These are phyloP conservation scores for Aspergillus vadensis DNA, from an alignment of 2,329 filamentous ascomycete species.

Conservation along the genomic window DNA sequence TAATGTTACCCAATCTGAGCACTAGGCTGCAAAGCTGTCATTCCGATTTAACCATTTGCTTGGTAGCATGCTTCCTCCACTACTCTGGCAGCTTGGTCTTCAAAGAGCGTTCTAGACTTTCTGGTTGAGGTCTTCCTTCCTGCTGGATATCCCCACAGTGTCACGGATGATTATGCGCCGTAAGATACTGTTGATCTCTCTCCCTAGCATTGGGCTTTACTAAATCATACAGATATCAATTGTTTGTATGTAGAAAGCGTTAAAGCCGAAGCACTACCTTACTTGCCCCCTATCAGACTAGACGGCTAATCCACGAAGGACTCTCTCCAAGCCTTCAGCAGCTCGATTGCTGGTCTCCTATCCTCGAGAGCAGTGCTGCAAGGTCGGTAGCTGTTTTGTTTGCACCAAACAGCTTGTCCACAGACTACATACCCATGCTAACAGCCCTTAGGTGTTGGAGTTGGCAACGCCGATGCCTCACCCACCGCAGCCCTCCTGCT, in stretches of 20 bases:
- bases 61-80: slow-evolving; percentile 20
- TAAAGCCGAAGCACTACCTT: background rate
- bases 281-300: background rate
- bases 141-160: slow-evolving; percentile 83
- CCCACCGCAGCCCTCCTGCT: slow-evolving; percentile 80
- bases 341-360: slow-evolving; percentile 57
- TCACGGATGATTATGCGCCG: slow-evolving; percentile 79
- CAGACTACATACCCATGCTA: slow-evolving; percentile 2
- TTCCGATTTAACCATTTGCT: background rate
- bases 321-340: slow-evolving; percentile 46
- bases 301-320: slow-evolving; percentile 31
- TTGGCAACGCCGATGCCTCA: slow-evolving; percentile 76
- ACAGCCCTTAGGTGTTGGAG: slow-evolving; percentile 65
- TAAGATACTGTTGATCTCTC: slow-evolving; percentile 39
- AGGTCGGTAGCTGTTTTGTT: slow-evolving; percentile 46
- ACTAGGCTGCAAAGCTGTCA: background rate
- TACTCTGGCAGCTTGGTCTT: slow-evolving; percentile 27
- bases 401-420: background rate
- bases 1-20: too few relatives aligned
- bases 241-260: slow-evolving; percentile 56
- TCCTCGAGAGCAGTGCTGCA: slow-evolving; percentile 81
- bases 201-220: slow-evolving; percentile 16
- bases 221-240: slow-evolving; percentile 59
- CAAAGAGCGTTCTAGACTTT: slow-evolving; percentile 35
- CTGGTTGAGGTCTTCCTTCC: slow-evolving; percentile 77